phyloP scores from a whole-genome alignment of 163 green algal species.

The Chloromonas sp. region DNA sequence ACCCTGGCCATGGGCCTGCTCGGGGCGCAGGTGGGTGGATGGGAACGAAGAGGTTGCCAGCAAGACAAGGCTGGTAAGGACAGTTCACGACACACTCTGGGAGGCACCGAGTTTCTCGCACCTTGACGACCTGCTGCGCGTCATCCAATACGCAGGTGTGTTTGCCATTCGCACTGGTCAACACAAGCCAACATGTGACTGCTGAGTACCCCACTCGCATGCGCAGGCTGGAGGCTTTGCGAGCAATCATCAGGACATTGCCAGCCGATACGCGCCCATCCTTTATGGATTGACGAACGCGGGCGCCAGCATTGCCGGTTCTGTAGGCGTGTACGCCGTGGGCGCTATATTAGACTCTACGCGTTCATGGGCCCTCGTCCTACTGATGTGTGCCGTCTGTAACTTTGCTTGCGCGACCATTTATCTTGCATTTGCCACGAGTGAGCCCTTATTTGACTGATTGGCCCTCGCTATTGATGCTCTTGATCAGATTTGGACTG shows the following conservation, averaged over 20 bases:
- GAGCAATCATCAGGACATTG: constrained; percentile 28
- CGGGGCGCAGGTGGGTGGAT: constrained; percentile 22
- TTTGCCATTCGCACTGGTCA: too few species aligned
- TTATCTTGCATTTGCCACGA: background rate
- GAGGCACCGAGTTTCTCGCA: too few species aligned
- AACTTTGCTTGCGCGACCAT: background rate
- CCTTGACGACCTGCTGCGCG: too few species aligned
- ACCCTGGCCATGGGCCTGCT: constrained; percentile 20
- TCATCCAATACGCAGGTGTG: too few species aligned
- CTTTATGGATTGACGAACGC: constrained; percentile 29
- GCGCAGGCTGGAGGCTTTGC: constrained; percentile 28
- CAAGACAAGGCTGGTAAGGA: too few species aligned
- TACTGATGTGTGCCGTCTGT: background rate
- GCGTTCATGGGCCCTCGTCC: background rate
- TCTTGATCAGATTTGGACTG: too few species aligned
- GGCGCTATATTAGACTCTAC: background rate
- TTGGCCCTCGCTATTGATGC: background rate
- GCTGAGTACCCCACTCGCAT: background rate
- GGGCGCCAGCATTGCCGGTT: constrained; percentile 11
- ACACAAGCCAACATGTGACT: constrained; percentile 1
- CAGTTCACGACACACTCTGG: too few species aligned
- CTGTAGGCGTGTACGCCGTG: background rate
- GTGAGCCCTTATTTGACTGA: constrained; percentile 6
- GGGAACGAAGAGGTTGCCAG: too few species aligned
- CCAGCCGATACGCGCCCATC: constrained; percentile 14